Conservation (phyloP, 495 filamentous ascomycete genomes). For the Thozetella sp. region DNA sequence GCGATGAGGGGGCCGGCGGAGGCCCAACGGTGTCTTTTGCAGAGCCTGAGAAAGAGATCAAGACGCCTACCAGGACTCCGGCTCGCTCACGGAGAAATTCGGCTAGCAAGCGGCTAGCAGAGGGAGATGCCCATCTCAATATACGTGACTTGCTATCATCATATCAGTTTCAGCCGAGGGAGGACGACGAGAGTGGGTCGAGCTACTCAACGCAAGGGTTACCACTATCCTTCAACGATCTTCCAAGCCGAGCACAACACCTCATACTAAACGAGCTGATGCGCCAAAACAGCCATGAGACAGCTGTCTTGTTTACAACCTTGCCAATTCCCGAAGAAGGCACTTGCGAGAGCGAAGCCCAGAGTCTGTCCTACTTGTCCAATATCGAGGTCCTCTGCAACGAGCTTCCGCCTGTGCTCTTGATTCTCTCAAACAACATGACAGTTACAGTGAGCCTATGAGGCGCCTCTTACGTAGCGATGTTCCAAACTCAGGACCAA, state of each 20-base stretch:
- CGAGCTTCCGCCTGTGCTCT: slow-evolving; percentile 65
- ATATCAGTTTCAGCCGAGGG: slow-evolving; percentile 20
- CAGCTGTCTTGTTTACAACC: slow-evolving; percentile 82
- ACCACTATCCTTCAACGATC: slow-evolving; percentile 80
- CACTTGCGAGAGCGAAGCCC: slow-evolving; percentile 67
- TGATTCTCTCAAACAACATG: slow-evolving; percentile 91
- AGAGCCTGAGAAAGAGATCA: slow-evolving; percentile 18
- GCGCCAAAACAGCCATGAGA: slow-evolving; percentile 65
- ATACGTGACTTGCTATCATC: slow-evolving; percentile 34
- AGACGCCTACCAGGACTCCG: slow-evolving; percentile 17
- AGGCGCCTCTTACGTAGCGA: background rate
- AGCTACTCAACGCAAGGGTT: slow-evolving; percentile 63
- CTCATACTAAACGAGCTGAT: slow-evolving; percentile 87
- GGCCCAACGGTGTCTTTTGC: slow-evolving; percentile 74
- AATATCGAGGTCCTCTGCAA: slow-evolving; percentile 78
- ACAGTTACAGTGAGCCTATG: slow-evolving; percentile 84
- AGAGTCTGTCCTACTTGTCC: slow-evolving; percentile 70
- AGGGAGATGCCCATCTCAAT: slow-evolving; percentile 28
- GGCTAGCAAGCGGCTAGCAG: slow-evolving; percentile 12
- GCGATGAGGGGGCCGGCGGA: slow-evolving; percentile 45
- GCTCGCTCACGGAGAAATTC: slow-evolving; percentile 31
- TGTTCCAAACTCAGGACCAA: too few species aligned
- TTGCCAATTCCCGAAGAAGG: slow-evolving; percentile 77
- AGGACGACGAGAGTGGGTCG: slow-evolving; percentile 42
- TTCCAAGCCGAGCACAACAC: slow-evolving; percentile 81